Base-by-base conservation (phyloP, 768 basidiomycete species). In the Terana coerulea region DNA sequence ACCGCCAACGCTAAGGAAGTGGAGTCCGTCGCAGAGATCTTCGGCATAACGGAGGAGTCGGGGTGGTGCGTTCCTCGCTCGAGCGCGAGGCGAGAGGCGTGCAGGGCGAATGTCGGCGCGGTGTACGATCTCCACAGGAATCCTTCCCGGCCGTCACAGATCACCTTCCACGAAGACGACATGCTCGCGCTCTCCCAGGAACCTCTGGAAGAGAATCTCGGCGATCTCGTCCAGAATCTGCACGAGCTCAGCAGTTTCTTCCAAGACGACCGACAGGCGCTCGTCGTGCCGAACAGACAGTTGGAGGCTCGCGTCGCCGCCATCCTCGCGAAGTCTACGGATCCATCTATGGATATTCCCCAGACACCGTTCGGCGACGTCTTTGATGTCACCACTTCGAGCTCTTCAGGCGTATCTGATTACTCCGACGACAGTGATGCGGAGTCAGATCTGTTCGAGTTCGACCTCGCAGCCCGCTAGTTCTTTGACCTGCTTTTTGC, bases 41-140 rank as follows among this genome's bases (percentile, higher is more conserved):
- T 95, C 62, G 91, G 93, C 14, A 74, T 90, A 21, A 86, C 89
- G 1, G 77, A 85, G 50, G 81, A 84, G 33, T 90, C 88, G 3
- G 94, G 94, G 15, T 97, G 94, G 94, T 88, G 82, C 56, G 78
- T 94, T 41, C 80, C 90, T 21, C 83, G 81, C 58, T 75, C 80
- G 6, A 83, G 86, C 47, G 71, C 72, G 15, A 72, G 78, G 25
- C 78, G 83, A 26, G 76, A 78, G 3, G 72, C 73, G 19, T 93
- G 89, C 59, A 78, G 89, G 39, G 72, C 79, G 35, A 95, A 94
- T 62, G 77, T 95, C 56, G 77, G 84, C 68, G 88, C 89, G 1
- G 88, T 95, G 11, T 92, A 89, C 57, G 90, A 90, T 58, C 88
- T 89, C 4, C 92, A 87, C 65, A 83, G 83, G 29, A 76, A 84